Evolutionary conservation across 2,329 filamentous ascomycete species (phyloP).

Genomic region (Hymenoscyphus fructigenus): DNA sequence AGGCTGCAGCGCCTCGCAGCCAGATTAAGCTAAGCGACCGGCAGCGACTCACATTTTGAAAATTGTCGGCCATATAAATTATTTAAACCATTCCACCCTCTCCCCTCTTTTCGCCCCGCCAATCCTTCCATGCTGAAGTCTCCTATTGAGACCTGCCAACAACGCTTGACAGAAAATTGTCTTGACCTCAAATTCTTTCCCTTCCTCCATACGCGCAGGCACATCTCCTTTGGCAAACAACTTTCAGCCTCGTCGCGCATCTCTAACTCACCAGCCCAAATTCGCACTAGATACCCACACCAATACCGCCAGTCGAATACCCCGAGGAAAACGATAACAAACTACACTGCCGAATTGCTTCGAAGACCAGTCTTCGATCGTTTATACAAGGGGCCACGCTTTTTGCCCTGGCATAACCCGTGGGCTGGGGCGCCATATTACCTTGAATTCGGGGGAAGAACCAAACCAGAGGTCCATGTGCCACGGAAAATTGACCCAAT

Average conservation of each 20-base stretch:
- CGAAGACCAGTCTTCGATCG: background rate
- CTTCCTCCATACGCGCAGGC: background rate
- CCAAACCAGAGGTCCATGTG: background rate
- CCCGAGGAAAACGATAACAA: background rate
- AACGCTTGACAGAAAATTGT: background rate
- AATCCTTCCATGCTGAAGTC: background rate
- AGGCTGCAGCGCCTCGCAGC: background rate
- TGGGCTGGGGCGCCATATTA: background rate
- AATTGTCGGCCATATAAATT: background rate
- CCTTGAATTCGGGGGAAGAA: background rate
- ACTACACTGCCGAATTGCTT: background rate
- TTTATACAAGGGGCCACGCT: background rate
- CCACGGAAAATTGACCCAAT: constrained; percentile 47
- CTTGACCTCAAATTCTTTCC: background rate
- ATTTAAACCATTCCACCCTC: background rate
- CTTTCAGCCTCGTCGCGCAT: background rate
- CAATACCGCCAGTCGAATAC: background rate
- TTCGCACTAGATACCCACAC: background rate
- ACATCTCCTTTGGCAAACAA: background rate
- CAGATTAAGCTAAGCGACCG: background rate
- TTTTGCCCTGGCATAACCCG: background rate
- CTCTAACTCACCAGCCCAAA: background rate
- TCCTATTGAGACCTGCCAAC: background rate
- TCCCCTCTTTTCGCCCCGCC: background rate
- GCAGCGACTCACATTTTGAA: background rate